Base-by-base conservation (phyloP, 805 yeast species). In the Sungouiella blattae region DNA sequence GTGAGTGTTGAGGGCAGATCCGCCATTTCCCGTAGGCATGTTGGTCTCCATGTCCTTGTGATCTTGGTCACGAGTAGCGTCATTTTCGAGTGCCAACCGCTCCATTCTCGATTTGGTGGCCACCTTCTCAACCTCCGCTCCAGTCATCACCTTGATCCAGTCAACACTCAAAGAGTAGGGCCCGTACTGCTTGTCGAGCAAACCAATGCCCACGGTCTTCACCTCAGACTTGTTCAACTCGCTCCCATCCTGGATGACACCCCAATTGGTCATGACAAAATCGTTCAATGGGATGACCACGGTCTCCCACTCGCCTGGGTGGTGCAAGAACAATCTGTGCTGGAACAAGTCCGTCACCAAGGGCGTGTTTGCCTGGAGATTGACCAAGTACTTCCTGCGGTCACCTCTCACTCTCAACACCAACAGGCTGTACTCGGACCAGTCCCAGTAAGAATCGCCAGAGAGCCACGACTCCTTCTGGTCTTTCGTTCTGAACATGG, bases 241-340 rank as follows among this genome's bases (percentile, higher is more conserved):
- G 37, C 63, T 56, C n/a, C 70, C 71, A 40, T 67, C 71, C 51
- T 67, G 72, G 33, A 68, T 68, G 3, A 64, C 70, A n/a, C 95
- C 95, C 70, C 84, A 78, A 55, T 84, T 85, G 15, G 95, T 87
- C 59, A 86, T 69, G 33, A 87, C 88, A 58, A 87, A 85, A 52
- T 83, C 88, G 45, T 78, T 74, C 33, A 87, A 64, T 29, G 93
- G 87, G 22, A 87, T 78, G 18, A 81, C 75, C 11, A 86, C 87
- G 1, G 87, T 82, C 54, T 87, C 93, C 95, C 95, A 86, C 42
- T 77, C 69, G 2, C 87, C 86, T 4, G 86, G 87, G 26, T 67
- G 73, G 46, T 77, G 75, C 44, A 83, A 61, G 49, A 84, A 87
- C 43, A 87, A 64, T 15, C 95, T 61, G 57, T 87, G 95, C 59